These are phyloP conservation scores for Penicillium sp. DNA, from an alignment of 2,329 filamentous ascomycete species.

Conservation along the genomic window DNA sequence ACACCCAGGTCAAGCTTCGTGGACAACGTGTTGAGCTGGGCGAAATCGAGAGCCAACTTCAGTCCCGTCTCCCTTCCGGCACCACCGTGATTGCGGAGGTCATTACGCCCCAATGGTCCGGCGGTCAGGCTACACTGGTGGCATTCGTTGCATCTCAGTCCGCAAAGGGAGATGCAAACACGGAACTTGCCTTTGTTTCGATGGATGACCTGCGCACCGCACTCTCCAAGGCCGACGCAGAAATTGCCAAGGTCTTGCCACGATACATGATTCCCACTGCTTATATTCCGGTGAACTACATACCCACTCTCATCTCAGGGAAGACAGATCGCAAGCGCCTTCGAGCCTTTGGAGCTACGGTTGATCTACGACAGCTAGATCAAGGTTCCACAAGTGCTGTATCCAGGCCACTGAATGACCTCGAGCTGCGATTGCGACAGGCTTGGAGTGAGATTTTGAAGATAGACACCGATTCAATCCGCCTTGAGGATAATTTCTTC, in stretches of 20 bases:
- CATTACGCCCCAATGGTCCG: constrained; percentile 35
- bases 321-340: constrained; percentile 45
- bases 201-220: constrained; percentile 15
- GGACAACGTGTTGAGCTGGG: constrained; percentile 46
- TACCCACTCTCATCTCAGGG: constrained; percentile 45
- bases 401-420: constrained; percentile 29
- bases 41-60: constrained; percentile 41
- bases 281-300: constrained; percentile 44
- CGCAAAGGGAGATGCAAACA: constrained; percentile 16
- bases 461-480: constrained; percentile 34
- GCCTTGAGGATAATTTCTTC: constrained; percentile 39
- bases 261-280: constrained; percentile 39
- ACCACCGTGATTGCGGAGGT: constrained; percentile 50
- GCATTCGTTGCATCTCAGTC: constrained; percentile 32
- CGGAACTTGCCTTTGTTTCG: constrained; percentile 14
- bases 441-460: constrained; percentile 36
- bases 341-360: constrained; percentile 33
- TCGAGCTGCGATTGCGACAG: constrained; percentile 32
- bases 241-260: constrained; percentile 28
- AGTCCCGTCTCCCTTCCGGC: constrained; percentile 27
- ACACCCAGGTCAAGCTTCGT: constrained; percentile 43
- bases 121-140: constrained; percentile 30
- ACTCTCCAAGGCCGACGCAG: constrained; percentile 22
- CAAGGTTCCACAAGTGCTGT: constrained; percentile 13
- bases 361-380: constrained; percentile 34